Base-by-base conservation (phyloP, 2,329 filamentous ascomycete species). In the Aspergillus transmontanensis region DNA sequence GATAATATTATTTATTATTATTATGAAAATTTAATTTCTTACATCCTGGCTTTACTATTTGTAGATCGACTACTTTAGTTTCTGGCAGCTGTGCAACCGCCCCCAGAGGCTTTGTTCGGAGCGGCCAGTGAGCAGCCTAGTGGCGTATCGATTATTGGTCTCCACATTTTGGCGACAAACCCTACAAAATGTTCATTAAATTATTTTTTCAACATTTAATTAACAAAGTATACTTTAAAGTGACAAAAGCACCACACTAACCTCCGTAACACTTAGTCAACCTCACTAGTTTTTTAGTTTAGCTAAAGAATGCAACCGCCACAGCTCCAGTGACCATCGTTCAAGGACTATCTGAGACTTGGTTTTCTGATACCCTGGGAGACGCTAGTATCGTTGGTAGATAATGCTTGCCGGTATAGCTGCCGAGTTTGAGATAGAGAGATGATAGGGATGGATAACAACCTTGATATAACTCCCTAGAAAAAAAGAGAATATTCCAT, bases 221-320 rank as follows among this genome's bases (percentile, higher is more conserved):
- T 55, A 41, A 54, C n/a, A 6, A 54, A 23, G 51, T 55, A 55
- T 55, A 55, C 51, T 55, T 55, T 39, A 41, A 54, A 26, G 26
- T 64, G 57, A 64, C 64, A 67, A 65, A 67, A 65, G 63, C 59
- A 67, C 65, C 58, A 21, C 26, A 59, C 58, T 60, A 64, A 41
- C 36, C 60, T 57, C 53, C 34, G 19, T 45, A 43, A 26, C 41
- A 45, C 43, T 50, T 61, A 60, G 64, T 62, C 55, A 23, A 62
- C 28, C n/a, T 51, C 53, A 48, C 60, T 64, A 67, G 46, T 43
- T 46, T 19, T 57, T 55, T 62, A 45, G 61, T 60, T 30, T 56
- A 61, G 60, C 63, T 61, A 53, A 34, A 39, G 53, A 61, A 7
- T 61, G 53, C 57, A 60, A 64, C 61, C 60, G 63, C 63, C 65